Evolutionary conservation across 768 basidiomycete species (phyloP), one percentile per base, ranked within the genome.

Genomic region (Lentinus tigrinus): DNA sequence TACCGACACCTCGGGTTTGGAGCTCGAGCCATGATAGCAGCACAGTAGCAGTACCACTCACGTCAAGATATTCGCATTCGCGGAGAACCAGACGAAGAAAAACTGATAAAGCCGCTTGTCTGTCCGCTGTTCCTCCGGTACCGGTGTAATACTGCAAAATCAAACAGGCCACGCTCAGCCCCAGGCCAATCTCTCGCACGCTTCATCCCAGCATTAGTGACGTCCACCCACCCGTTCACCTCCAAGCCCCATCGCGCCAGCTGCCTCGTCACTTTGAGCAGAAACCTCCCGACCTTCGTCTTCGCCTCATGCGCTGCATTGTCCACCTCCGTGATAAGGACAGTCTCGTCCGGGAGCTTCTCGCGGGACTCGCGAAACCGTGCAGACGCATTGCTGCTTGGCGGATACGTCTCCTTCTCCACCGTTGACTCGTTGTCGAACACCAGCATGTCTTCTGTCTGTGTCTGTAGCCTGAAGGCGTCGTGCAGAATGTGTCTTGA

Each of bases 41-140:
- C 23, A 23, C 7, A 8, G 14, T 9, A 17, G 39, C 31, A n/a
- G 19, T 19, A 38, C 13, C 8, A 70, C 77, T 28, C 19, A 87
- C 72, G 79, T 80, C 16, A 85, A 73, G 40, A 88, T 80, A 61
- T 88, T 88, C 70, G 85, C 78, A 66, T 88, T 88, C 56, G 81
- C 80, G 3, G 87, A 83, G 65, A 88, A 85, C 88, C 87, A 89
- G 3, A 87, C 74, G 61, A 85, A 84, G 74, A 88, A 88, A 62
- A 87, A 69, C 59, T 88, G 85, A 64, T 82, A 81, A 47, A 81
- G 78, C 36, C 85, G 80, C 23, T 72, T 78, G 63, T 88, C 86
- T 10, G 65, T 76, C 38, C 87, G 77, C 47, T 81, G 73, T 39
- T 79, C 79, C 1, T 68, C 59, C 3, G 81, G 69, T 0, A 82